These are phyloP conservation scores for Dicorynia guianensis DNA, from an alignment of 306 rosid genomes.

Conservation along the genomic window DNA sequence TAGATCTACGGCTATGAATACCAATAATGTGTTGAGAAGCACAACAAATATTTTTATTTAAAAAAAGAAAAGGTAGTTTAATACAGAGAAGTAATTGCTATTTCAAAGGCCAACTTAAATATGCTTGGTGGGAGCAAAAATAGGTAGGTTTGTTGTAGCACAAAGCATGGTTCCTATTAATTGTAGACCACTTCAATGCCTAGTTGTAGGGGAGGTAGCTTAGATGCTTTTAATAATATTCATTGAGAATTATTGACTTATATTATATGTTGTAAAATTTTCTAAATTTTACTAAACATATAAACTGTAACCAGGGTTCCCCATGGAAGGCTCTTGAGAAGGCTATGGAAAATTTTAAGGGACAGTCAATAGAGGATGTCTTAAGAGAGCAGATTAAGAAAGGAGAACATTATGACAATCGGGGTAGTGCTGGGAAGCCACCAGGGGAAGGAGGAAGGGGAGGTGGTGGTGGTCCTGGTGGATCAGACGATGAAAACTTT, in stretches of 20 bases:
- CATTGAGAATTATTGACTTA: neutral
- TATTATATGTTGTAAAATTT: conserved; percentile 12
- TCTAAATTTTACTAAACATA: conserved; percentile 17
- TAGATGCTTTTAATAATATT: conserved; percentile 15
- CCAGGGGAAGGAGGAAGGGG: conserved; percentile 54
- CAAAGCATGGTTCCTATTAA: neutral
- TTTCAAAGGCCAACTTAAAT: no score
- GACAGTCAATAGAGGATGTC: conserved; percentile 67
- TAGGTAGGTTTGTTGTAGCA: no score
- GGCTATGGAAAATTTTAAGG: conserved; percentile 60
- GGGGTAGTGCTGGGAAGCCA: conserved; percentile 54
- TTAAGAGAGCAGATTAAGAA: conserved; percentile 65
- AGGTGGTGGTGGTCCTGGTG: conserved; percentile 50
- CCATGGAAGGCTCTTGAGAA: conserved; percentile 58
- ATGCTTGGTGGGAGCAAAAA: no score
- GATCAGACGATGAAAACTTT: conserved; percentile 62
- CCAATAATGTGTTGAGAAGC: no score
- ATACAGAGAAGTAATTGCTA: no score
- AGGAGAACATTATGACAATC: conserved; percentile 54
- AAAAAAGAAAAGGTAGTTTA: no score
- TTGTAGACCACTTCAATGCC: conserved; percentile 12
- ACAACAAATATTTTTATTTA: no score
- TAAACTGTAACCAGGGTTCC: conserved; percentile 51
- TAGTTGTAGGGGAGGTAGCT: neutral
- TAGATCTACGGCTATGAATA: no score